phyloP scores from a whole-genome alignment of 495 filamentous ascomycete species.

The Wilcoxina mikolae region DNA sequence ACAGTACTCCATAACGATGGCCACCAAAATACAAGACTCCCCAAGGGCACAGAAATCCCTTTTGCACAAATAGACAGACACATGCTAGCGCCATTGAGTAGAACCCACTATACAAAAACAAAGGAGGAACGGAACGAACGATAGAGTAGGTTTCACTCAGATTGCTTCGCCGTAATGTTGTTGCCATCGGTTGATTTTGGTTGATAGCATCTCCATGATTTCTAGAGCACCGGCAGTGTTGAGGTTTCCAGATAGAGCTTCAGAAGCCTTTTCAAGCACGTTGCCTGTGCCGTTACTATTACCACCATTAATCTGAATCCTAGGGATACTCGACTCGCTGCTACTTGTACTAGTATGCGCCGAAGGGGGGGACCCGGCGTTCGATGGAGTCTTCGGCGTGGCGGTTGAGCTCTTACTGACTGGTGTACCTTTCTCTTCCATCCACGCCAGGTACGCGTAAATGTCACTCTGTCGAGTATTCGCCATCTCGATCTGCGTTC shows the following conservation, averaged over 20 bases:
- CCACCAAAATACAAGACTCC: too few species aligned
- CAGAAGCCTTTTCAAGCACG: constrained; percentile 24
- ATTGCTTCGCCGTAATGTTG: constrained; percentile 25
- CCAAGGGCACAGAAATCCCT: too few species aligned
- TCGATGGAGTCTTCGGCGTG: constrained; percentile 22
- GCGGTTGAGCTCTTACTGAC: constrained; percentile 18
- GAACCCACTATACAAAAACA: too few species aligned
- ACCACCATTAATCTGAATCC: constrained; percentile 25
- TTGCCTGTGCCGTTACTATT: constrained; percentile 16
- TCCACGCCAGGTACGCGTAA: constrained; percentile 27
- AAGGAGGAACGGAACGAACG: too few species aligned
- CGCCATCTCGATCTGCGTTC: constrained; percentile 81
- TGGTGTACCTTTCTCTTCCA: constrained; percentile 27
- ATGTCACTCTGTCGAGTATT: constrained; percentile 26
- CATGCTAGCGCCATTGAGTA: too few species aligned
- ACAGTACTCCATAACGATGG: too few species aligned
- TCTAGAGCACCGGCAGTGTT: constrained; percentile 14
- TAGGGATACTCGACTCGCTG: constrained; percentile 7
- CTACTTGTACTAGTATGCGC: not conserved
- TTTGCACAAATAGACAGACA: too few species aligned
- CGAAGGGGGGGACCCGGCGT: constrained; percentile 9
- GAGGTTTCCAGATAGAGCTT: constrained; percentile 13
- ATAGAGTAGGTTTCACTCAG: constrained; percentile 17
- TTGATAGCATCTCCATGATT: constrained; percentile 28
- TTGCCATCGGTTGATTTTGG: constrained; percentile 28